Base-by-base conservation (phyloP, 1,284 basidiomycete genomes). In the Austroboletus novae-zelandiae region DNA sequence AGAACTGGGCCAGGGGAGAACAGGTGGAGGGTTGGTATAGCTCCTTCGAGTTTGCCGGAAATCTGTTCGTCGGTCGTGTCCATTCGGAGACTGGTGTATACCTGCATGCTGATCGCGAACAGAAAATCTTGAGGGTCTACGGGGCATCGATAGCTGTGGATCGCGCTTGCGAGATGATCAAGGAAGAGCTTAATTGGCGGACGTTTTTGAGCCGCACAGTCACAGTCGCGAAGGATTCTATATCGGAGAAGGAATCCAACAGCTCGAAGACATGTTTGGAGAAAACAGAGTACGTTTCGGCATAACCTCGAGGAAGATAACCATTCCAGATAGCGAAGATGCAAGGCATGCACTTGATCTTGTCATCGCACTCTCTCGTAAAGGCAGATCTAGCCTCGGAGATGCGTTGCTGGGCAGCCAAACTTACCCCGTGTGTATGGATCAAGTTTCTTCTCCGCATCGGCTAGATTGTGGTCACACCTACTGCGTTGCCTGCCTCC, bases 401-500 rank as follows among this genome's bases (percentile, higher is more conserved):
- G 58, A 4, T 84, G 81, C 57, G 68, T 80, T 29, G 80, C 78
- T 2, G 25, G 25, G 8, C 25, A 27, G 25, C 25, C 25, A 65
- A 14, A 54, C 41, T 3, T 84, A 81, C 55, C 81, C 80, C 2
- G 69, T 83, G 43, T 84, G 81, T 55, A 74, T 71, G 40, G 74
- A 76, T 55, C 56, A 62, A 1, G 67, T 76, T 14, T 72, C 75
- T 3, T 65, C 71, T 47, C 77, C 79, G 1, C 62, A 76, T 32
- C 60, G 60, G 18, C 66, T 84, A 20, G 73, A 66, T 0, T 84
- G 81, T 47, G 74, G 75, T 4, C 82, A 83, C 52, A 56, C 67
- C 4, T 83, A 81, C 54, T 84, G 81, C 54, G 64, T 70, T 3
- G 67, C 68, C 5, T 84, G 81, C 48, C 58, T 83, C 23, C 72